A percentile compares a stretch with the other conserved stretches of the same genome.
These are phyloP conservation scores for Russula abietina DNA, from an alignment of 768 basidiomycete species.

Conservation along the genomic window DNA sequence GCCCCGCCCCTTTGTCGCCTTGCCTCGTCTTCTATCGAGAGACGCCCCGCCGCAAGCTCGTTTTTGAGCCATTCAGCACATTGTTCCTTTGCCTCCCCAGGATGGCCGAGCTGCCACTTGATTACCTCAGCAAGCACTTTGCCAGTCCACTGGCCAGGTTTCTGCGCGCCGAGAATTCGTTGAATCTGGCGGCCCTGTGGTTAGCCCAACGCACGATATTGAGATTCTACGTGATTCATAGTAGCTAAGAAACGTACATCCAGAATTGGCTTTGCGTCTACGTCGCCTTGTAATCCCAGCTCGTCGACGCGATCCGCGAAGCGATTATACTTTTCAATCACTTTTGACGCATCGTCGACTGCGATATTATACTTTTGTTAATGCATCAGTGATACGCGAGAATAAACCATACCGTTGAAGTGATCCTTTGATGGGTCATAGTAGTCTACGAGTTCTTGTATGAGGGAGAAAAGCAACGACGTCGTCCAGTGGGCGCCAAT, in stretches of 20 bases:
- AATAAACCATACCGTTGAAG: constrained; percentile 40
- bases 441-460: constrained; percentile 57
- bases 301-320: constrained; percentile 58
- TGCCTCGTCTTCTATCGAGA: constrained; percentile 32
- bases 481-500: constrained; percentile 65
- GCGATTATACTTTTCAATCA: constrained; percentile 58
- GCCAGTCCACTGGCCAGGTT: constrained; percentile 67
- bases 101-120: constrained; percentile 83
- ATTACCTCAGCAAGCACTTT: constrained; percentile 58
- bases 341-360: constrained; percentile 42
- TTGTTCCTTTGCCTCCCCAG: constrained; percentile 55
- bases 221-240: neutral
- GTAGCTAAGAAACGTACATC: constrained; percentile 49
- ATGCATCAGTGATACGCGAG: constrained; percentile 18
- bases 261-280: constrained; percentile 68
- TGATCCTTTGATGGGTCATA: constrained; percentile 40
- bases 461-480: constrained; percentile 67
- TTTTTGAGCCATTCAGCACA: constrained; percentile 64
- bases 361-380: constrained; percentile 19
- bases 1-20: constrained; percentile 19
- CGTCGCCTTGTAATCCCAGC: constrained; percentile 50
- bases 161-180: constrained; percentile 43
- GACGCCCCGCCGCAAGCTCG: constrained; percentile 45
- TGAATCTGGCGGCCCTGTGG: constrained; percentile 67
- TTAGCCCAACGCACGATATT: constrained; percentile 5